phyloP scores from a whole-genome alignment of 2,329 filamentous ascomycete genomes.

The Aspergillus candidus region DNA sequence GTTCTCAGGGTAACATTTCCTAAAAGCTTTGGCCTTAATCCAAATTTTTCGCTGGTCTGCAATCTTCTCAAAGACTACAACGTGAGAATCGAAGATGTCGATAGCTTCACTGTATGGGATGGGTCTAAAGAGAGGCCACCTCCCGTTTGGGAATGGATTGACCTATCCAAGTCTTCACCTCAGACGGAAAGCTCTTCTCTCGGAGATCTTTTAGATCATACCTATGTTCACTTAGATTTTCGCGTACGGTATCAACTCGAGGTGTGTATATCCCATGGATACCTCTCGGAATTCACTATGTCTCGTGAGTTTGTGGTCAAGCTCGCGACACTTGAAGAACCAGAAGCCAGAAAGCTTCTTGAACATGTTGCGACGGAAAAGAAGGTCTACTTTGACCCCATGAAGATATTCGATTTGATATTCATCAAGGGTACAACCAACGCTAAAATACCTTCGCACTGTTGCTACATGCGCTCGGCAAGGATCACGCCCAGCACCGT shows the following conservation, averaged over 20 bases:
- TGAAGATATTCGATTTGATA: constrained; percentile 60
- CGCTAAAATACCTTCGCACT: constrained; percentile 61
- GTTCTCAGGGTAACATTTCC: constrained; percentile 50
- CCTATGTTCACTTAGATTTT: constrained; percentile 53
- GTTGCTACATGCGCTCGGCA: constrained; percentile 67
- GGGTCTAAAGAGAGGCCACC: constrained; percentile 14
- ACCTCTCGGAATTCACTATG: constrained; percentile 71
- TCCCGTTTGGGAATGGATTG: constrained; percentile 38
- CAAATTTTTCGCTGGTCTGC: constrained; percentile 42
- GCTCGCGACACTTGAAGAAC: constrained; percentile 48
- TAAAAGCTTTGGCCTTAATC: constrained; percentile 19
- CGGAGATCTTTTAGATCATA: constrained; percentile 30
- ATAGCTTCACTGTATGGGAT: constrained; percentile 39
- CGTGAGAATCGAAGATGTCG: constrained; percentile 46
- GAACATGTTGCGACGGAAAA: constrained; percentile 66
- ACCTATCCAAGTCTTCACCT: constrained; percentile 22
- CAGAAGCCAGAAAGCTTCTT: constrained; percentile 59
- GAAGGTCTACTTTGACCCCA: constrained; percentile 59
- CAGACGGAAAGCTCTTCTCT: constrained; percentile 27
- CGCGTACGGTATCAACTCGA: constrained; percentile 83
- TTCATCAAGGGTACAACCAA: constrained; percentile 43
- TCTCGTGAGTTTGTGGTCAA: constrained; percentile 59
- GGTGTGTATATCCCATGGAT: constrained; percentile 77
- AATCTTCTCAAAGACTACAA: constrained; percentile 66
- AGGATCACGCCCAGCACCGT: constrained; percentile 79